These are phyloP conservation scores for Helotiales sp. DNA, from an alignment of 2,329 filamentous ascomycete species.

Conservation along the genomic window DNA sequence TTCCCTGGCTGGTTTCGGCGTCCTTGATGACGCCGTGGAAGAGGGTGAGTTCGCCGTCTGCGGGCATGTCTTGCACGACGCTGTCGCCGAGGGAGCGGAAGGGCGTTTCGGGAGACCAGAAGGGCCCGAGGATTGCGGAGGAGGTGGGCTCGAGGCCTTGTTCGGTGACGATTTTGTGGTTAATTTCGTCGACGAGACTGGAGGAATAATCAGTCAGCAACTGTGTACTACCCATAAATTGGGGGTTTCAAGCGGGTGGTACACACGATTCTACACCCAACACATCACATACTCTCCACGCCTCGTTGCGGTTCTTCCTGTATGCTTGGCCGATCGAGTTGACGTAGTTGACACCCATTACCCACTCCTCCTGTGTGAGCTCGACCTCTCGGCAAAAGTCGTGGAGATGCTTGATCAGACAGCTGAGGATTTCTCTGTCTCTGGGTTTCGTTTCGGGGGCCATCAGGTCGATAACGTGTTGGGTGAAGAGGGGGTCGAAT, in stretches of 20 bases:
- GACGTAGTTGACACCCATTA: constrained; percentile 74
- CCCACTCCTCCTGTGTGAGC: constrained; percentile 78
- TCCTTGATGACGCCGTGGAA: constrained; percentile 64
- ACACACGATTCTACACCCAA: constrained; percentile 74
- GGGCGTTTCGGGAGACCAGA: constrained; percentile 78
- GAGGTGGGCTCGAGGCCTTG: constrained; percentile 43
- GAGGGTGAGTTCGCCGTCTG: constrained; percentile 58
- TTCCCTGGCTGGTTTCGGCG: constrained; percentile 31
- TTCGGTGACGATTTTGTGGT: constrained; percentile 35
- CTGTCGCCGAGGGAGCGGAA: constrained; percentile 69
- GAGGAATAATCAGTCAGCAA: constrained; percentile 12
- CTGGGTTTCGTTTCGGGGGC: constrained; percentile 70
- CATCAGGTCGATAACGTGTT: constrained; percentile 74
- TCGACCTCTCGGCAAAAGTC: constrained; percentile 80
- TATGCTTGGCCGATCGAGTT: constrained; percentile 73
- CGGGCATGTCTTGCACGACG: constrained; percentile 58
- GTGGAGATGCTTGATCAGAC: constrained; percentile 74
- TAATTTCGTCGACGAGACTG: constrained; percentile 64
- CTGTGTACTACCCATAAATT: no score
- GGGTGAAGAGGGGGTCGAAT: constrained; percentile 80
- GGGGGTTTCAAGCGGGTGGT: neutral
- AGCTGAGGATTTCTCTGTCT: constrained; percentile 65
- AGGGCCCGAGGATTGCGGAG: constrained; percentile 82
- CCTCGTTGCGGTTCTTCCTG: constrained; percentile 72
- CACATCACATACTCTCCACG: constrained; percentile 74